phyloP scores from a whole-genome alignment of 352 stramenopile species.

The Elongisporangium anandrum region DNA sequence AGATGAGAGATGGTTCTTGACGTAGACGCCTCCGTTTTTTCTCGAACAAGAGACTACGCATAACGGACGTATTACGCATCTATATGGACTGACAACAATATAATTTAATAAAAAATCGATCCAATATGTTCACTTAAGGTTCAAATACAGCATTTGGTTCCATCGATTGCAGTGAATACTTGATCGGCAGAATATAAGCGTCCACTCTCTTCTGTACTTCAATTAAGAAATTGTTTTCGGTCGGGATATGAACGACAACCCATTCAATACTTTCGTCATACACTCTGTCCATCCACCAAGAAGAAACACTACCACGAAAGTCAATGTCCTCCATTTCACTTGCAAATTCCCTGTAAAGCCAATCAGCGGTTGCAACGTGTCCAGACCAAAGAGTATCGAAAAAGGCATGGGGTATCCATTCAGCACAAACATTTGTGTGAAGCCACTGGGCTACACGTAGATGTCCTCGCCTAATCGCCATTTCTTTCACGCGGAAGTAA shows the following conservation, averaged over 20 bases:
- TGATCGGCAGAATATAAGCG: not conserved
- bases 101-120: too few species aligned
- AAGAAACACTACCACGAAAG: not conserved
- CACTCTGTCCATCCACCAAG: too few species aligned
- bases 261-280: not conserved
- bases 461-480: too few species aligned
- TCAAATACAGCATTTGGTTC: not conserved
- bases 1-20: too few species aligned
- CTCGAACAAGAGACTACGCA: too few species aligned
- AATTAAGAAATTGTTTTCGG: too few species aligned
- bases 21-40: too few species aligned
- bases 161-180: not conserved
- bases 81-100: too few species aligned
- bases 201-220: not conserved
- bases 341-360: not conserved
- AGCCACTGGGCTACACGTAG: too few species aligned
- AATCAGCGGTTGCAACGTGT: not conserved
- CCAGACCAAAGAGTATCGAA: not conserved
- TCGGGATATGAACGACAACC: not conserved
- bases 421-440: too few species aligned
- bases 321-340: not conserved
- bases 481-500: too few species aligned
- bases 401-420: not conserved
- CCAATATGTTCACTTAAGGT: not conserved
- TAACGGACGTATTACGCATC: too few species aligned